These are phyloP conservation scores for Lichina pygmaea DNA, from an alignment of 495 filamentous ascomycete genomes.

Conservation along the genomic window DNA sequence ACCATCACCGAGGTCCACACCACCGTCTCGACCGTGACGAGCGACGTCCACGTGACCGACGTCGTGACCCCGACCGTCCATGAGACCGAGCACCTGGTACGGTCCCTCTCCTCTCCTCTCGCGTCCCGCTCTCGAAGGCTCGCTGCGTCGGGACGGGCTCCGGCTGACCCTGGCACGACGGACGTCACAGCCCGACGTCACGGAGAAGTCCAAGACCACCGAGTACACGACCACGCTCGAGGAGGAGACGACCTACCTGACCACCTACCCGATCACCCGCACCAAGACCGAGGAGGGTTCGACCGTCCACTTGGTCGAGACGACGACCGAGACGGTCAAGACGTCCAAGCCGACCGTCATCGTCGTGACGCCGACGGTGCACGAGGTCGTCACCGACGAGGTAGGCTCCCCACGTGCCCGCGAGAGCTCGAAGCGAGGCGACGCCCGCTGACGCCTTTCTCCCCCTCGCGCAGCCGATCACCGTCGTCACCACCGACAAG, in stretches of 20 bases:
- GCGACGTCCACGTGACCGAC: neutral
- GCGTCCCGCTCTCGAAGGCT: neutral
- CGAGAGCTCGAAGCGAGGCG: neutral
- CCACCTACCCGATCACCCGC: conserved; percentile 4
- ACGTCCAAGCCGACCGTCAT: neutral
- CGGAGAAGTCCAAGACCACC: neutral
- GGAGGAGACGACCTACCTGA: neutral
- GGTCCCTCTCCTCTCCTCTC: neutral
- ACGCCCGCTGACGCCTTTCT: neutral
- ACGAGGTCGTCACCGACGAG: neutral
- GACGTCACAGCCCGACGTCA: neutral
- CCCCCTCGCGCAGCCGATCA: neutral
- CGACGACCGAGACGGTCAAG: conserved; percentile 15
- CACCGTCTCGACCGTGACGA: neutral
- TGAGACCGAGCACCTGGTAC: neutral
- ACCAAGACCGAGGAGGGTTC: conserved; percentile 2
- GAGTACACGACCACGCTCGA: neutral
- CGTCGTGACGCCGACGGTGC: conserved; percentile 1
- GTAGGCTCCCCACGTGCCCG: neutral
- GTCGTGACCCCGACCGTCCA: neutral
- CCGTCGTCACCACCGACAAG: neutral
- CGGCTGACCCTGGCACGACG: conserved; percentile 5
- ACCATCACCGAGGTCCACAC: conserved; percentile 1
- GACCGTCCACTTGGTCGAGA: conserved; percentile 18
- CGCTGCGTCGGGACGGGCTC: neutral